phyloP scores from a whole-genome alignment of 1,284 basidiomycete genomes.

The Mrakiaceae sp. region DNA sequence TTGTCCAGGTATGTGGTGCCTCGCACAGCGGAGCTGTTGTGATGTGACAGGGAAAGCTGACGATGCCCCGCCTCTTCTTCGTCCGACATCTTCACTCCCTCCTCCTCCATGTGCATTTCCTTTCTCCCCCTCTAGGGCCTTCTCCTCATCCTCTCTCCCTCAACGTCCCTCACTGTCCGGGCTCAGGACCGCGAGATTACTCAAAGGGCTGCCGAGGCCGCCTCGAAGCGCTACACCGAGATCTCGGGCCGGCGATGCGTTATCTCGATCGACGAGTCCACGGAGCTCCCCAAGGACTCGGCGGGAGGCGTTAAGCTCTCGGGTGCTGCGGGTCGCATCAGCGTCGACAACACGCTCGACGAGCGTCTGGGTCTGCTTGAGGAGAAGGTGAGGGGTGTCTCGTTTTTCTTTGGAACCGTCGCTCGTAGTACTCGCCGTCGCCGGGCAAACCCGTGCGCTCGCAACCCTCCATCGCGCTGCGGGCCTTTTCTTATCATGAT shows the following conservation, averaged over 20 bases:
- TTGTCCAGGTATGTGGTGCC: constrained; percentile 54
- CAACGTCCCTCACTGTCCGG: constrained; percentile 51
- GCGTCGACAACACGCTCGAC: constrained; percentile 81
- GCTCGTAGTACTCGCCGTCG: not conserved
- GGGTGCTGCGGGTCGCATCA: constrained; percentile 63
- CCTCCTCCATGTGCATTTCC: not conserved
- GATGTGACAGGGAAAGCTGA: not conserved
- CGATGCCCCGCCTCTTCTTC: not conserved
- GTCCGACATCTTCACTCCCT: constrained; percentile 23
- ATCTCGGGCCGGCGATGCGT: constrained; percentile 60
- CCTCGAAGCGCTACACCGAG: constrained; percentile 54
- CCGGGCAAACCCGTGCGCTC: not conserved
- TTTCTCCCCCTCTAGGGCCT: constrained; percentile 34
- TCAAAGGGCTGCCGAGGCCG: constrained; percentile 50
- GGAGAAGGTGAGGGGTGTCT: constrained; percentile 56
- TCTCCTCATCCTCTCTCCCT: constrained; percentile 56
- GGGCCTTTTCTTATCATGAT: not conserved
- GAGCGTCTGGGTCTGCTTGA: constrained; percentile 76
- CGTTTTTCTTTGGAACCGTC: not conserved
- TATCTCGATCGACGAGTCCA: constrained; percentile 46
- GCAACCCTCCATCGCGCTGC: not conserved
- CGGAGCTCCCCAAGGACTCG: constrained; percentile 55
- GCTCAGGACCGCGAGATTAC: constrained; percentile 49
- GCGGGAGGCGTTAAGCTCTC: constrained; percentile 73
- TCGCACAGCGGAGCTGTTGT: not conserved